Base-by-base conservation (phyloP, 352 stramenopile genomes). In the Phytopythium litorale region DNA sequence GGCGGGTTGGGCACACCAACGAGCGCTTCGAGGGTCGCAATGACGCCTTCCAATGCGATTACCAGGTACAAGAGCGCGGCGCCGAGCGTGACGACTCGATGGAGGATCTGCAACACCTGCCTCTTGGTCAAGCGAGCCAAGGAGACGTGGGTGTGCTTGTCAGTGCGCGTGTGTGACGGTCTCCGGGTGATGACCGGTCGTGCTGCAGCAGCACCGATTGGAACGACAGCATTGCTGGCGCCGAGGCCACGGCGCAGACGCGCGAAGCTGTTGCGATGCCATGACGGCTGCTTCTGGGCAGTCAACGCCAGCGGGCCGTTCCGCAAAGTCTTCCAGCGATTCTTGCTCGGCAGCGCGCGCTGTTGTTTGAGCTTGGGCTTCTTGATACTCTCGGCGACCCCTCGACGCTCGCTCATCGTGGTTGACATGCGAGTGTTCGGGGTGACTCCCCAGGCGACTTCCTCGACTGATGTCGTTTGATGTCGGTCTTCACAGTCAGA, bases 41-140 rank as follows among this genome's bases (percentile, higher is more conserved):
- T 63, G 7, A 67, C 71, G 12, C 65, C 65, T 21, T 64, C 35
- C 9, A 73, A 25, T 23, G 69, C 71, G 16, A 72, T 72, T 49
- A 57, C 61, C 56, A 73, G 61, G 50, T 65, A 73, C 63, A 76
- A 65, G 30, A 75, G 52, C 19, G 68, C 65, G 25, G 68, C 62
- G 6, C 57, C 65, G n/a, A 75, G 52, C 30, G 52, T 58, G n/a
- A 58, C 21, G 4, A 58, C 30, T n/a, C 52, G 52, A 13, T 58
- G 52, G 32, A 58, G 11, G 18, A 58, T 30, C 7, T 58, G 52
- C 30, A 46, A 0, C 32, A 33, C 7, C 19, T 58, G 52, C 7
- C n/a, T 21, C 33, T 30, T 28, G 18, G 30, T 32, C 32, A 58
- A 11, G 4, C 35, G 33, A 1, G 30, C 8, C 19, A 58, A 18